Conservation (phyloP, 2,329 filamentous ascomycete species). For the Fusarium verrucosum region DNA sequence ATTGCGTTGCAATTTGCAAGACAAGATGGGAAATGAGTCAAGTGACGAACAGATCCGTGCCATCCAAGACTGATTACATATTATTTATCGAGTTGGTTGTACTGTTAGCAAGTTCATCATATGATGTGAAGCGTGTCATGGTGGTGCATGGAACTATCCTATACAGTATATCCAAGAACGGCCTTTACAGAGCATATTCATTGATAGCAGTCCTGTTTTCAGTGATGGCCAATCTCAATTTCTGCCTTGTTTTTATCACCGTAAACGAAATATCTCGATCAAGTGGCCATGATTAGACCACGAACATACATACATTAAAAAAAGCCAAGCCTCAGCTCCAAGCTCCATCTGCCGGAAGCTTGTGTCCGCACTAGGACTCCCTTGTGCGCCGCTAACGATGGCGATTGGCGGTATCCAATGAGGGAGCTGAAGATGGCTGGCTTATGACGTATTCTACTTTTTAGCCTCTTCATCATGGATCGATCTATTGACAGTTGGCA, state of each 20-base stretch:
- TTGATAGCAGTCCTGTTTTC: neutral
- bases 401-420: slow-evolving; percentile 29
- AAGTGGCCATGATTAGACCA: neutral
- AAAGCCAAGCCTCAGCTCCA: slow-evolving; percentile 16
- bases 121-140: neutral
- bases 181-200: slow-evolving; percentile 2
- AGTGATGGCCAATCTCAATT: slow-evolving; percentile 4
- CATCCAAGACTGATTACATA: slow-evolving; percentile 2
- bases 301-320: slow-evolving; percentile 5
- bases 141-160: neutral
- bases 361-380: slow-evolving; percentile 30
- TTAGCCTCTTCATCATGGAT: slow-evolving; percentile 21
- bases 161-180: neutral
- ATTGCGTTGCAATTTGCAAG: neutral
- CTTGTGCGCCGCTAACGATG: slow-evolving; percentile 6
- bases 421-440: slow-evolving; percentile 17
- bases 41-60: neutral
- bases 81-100: neutral
- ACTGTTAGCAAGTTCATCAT: neutral
- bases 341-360: slow-evolving; percentile 29
- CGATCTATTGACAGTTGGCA: neutral
- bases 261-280: neutral
- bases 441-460: slow-evolving; percentile 44
- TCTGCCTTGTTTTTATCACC: neutral
- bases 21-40: slow-evolving; percentile 1